Base-by-base conservation (phyloP, 73 alveolate genomes). In the Loxodes magnus region DNA sequence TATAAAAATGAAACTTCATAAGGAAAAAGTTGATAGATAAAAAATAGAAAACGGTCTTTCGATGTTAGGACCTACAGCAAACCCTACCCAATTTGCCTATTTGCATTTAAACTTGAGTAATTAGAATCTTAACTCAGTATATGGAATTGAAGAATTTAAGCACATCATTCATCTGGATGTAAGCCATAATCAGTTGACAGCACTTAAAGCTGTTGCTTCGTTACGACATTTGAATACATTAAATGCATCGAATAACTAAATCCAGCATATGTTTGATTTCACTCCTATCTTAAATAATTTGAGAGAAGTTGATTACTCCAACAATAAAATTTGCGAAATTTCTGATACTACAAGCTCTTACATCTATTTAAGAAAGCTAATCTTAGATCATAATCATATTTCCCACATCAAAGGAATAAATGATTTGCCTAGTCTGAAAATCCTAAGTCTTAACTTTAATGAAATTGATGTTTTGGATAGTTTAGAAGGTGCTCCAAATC, bases 211-310 rank as follows among this genome's bases (percentile, higher is more conserved):
- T 34, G 76, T 90, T 6, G 44, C 90, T 9, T 73, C 73, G 15
- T 36, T 90, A 39, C 77, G 87, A 67, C 94, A 90, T 51, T 43
- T 90, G 58, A 77, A 80, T 14, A 75, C 77, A 44, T 59, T 90
- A 20, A 71, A 87, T 39, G 96, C 95, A 22, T 53, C 92, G 26
- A 63, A 81, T 57, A 90, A 90, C 57, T 71, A 76, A 43, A 44
- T 90, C 30, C 56, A 84, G 21, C 71, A 69, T 49, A 71, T 82
- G 53, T 65, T 83, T 60, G 98, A 90, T 59, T 82, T 90, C 51
- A 90, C 61, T 2, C 92, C 96, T 6, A 88, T 92, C 12, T 82
- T 77, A 16, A 83, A 83, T 48, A 73, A 78, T n/a, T 87, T 77
- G 51, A 74, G 72, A 54, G 87, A 62, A 6, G 88, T 79, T 55